Evolutionary conservation across 208 protist genomes (phyloP).

Genomic region (Wallacemonas sp.): DNA sequence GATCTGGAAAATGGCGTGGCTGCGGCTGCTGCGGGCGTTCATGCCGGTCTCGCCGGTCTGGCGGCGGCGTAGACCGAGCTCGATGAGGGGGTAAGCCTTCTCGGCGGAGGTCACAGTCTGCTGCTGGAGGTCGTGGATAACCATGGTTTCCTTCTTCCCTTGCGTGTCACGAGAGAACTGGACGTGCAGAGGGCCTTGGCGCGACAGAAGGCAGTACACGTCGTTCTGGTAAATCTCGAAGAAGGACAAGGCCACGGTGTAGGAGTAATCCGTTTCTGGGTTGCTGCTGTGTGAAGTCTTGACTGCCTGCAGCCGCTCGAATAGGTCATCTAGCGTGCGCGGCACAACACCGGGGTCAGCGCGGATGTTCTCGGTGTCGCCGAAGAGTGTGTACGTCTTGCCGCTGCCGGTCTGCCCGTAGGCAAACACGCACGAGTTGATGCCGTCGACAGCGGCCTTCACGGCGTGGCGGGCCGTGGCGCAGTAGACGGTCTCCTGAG

Average conservation of each 20-base stretch:
- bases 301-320: conserved; percentile 50
- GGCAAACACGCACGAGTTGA: conserved; percentile 87
- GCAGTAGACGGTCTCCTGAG: conserved; percentile 77
- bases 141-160: conserved; percentile 61
- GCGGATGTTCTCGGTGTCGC: conserved; percentile 51
- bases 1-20: conserved; percentile 94
- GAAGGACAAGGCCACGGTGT: conserved; percentile 62
- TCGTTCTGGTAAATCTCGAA: conserved; percentile 86
- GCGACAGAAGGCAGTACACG: conserved; percentile 71
- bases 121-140: conserved; percentile 64
- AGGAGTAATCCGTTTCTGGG: conserved; percentile 52
- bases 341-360: conserved; percentile 74
- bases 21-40: conserved; percentile 92
- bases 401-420: conserved; percentile 87
- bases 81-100: conserved; percentile 66
- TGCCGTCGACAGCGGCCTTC: conserved; percentile 72
- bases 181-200: conserved; percentile 62
- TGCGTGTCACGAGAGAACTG: conserved; percentile 40
- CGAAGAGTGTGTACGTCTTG: conserved; percentile 88
- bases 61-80: conserved; percentile 76
- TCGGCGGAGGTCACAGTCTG: conserved; percentile 44
- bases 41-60: conserved; percentile 91
- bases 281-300: conserved; percentile 26
- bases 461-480: conserved; percentile 66
- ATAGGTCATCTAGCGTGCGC: conserved; percentile 65